Evolutionary conservation across 257 asterid species (phyloP).

Genomic region (Ehretia macrophylla): DNA sequence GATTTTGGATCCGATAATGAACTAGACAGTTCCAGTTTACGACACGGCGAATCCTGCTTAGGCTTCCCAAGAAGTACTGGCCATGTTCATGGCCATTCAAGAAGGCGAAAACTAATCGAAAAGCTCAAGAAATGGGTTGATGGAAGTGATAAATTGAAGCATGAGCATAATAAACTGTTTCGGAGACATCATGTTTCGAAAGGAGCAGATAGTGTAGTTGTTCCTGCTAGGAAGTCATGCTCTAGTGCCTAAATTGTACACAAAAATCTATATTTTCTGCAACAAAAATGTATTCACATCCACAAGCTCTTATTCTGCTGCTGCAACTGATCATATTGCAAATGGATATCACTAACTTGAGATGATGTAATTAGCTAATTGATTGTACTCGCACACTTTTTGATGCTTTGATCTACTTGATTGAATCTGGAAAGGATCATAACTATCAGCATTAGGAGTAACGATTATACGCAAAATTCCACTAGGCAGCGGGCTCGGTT

Average conservation of each 20-base stretch:
- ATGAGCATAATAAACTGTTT: conserved; percentile 26
- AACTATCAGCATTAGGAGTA: too few species aligned
- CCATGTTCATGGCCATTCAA: conserved; percentile 29
- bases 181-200: too few species aligned
- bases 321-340: too few species aligned
- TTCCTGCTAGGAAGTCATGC: conserved; percentile 41
- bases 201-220: conserved; percentile 13
- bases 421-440: too few species aligned
- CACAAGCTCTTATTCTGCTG: too few species aligned
- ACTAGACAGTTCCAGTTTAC: conserved; percentile 12
- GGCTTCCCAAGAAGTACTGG: conserved; percentile 15
- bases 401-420: too few species aligned
- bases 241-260: conserved; percentile 32
- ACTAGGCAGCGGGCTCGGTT: too few species aligned
- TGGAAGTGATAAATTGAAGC: conserved; percentile 30
- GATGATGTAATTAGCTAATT: too few species aligned
- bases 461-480: too few species aligned
- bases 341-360: too few species aligned
- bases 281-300: too few species aligned
- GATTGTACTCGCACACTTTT: too few species aligned
- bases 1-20: conserved; percentile 35
- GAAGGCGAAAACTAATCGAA: conserved; percentile 35
- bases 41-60: conserved; percentile 24
- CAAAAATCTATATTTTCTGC: background rate
- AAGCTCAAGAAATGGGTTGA: conserved; percentile 63